Conservation (phyloP, 2,329 filamentous ascomycete species). For the Ascochyta rabiei region DNA sequence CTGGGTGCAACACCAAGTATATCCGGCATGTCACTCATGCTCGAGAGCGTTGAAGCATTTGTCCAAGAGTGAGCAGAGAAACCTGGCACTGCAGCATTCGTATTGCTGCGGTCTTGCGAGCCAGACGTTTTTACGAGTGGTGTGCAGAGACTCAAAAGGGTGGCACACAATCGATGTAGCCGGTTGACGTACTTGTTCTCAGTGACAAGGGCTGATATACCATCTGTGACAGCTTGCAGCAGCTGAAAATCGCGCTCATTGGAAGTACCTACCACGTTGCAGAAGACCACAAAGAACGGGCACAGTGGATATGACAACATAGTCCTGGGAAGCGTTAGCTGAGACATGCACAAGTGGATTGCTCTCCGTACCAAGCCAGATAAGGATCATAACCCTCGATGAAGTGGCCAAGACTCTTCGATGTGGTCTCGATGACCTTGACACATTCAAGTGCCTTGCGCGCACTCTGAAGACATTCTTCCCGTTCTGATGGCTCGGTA, state of each 20-base stretch:
- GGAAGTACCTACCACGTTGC: slow-evolving; percentile 46
- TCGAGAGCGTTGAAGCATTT: not conserved
- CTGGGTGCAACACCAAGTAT: not conserved
- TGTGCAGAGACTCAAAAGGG: slow-evolving; percentile 38
- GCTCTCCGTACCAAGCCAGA: slow-evolving; percentile 31
- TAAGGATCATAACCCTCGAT: slow-evolving; percentile 41
- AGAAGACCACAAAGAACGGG: slow-evolving; percentile 46
- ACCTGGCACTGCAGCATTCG: slow-evolving; percentile 1
- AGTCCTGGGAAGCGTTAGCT: slow-evolving; percentile 31
- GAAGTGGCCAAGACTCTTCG: slow-evolving; percentile 34
- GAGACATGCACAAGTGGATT: not conserved
- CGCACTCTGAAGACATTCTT: slow-evolving; percentile 40
- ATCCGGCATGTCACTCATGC: slow-evolving; percentile 2
- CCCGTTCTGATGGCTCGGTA: slow-evolving; percentile 35
- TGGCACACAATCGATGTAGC: slow-evolving; percentile 36
- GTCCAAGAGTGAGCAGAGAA: not conserved
- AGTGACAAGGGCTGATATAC: slow-evolving; percentile 33
- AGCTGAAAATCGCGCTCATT: slow-evolving; percentile 38
- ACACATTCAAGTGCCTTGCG: slow-evolving; percentile 40
- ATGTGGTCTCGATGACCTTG: slow-evolving; percentile 32
- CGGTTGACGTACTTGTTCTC: slow-evolving; percentile 41
- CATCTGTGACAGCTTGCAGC: slow-evolving; percentile 37
- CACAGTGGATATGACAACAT: slow-evolving; percentile 43
- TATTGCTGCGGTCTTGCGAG: not conserved
- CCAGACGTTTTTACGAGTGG: slow-evolving; percentile 30